These are phyloP conservation scores for Suillus tomentosus DNA, from an alignment of 768 basidiomycete species.

Conservation along the genomic window DNA sequence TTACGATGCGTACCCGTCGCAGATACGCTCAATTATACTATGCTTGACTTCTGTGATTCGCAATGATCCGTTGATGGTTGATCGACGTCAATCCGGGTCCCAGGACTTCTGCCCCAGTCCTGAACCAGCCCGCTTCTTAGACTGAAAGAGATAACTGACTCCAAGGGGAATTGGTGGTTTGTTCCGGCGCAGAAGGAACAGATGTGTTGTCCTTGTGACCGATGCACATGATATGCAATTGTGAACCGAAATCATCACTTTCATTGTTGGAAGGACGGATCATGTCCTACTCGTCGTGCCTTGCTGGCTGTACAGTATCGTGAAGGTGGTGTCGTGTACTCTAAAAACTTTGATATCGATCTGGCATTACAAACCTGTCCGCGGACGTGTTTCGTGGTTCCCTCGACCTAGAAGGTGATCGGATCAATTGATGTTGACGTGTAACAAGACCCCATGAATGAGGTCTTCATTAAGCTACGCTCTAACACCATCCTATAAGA, in stretches of 20 bases:
- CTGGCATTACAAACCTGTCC: not conserved
- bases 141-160: not conserved
- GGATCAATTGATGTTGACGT: not conserved
- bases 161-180: not conserved
- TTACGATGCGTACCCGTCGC: not conserved
- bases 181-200: not conserved
- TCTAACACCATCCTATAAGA: not conserved
- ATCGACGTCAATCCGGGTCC: conserved; percentile 1
- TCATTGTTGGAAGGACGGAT: not conserved
- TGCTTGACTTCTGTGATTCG: not conserved
- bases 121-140: not conserved
- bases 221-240: not conserved
- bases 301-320: not conserved
- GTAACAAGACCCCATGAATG: not conserved
- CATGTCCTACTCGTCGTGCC: not conserved
- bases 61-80: conserved; percentile 5
- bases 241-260: not conserved
- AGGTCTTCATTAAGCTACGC: not conserved
- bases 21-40: not conserved
- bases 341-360: not conserved
- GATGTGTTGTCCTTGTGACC: not conserved
- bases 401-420: not conserved
- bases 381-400: not conserved
- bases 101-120: not conserved
- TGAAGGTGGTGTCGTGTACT: not conserved